Percentiles rank a stretch among this genome's conserved stretches.
phyloP scores from a whole-genome alignment of 1,284 basidiomycete genomes.

The Ustilago loliicola region DNA sequence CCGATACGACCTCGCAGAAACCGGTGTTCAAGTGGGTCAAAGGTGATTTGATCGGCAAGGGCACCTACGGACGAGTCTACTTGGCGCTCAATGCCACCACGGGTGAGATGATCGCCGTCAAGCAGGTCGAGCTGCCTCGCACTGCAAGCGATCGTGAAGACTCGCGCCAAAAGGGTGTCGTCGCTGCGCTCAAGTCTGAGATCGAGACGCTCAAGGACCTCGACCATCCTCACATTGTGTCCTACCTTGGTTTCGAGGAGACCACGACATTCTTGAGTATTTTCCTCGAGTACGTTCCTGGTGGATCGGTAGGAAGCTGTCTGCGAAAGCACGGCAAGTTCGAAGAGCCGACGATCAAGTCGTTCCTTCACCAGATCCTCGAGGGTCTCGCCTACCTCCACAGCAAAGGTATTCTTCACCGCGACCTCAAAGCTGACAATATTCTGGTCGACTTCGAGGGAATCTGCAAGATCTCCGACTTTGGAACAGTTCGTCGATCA shows the following conservation, averaged over 20 bases:
- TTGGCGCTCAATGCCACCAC: constrained; percentile 97
- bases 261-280: constrained; percentile 91
- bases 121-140: constrained; percentile 95
- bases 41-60: constrained; percentile 95
- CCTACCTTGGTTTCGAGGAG: constrained; percentile 92
- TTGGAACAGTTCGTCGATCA: constrained; percentile 74
- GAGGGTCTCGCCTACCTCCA: constrained; percentile 94
- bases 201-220: constrained; percentile 93
- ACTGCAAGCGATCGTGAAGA: constrained; percentile 91
- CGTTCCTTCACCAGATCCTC: constrained; percentile 92
- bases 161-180: constrained; percentile 83
- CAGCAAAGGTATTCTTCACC: constrained; percentile 88
- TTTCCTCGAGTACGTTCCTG: constrained; percentile 85
- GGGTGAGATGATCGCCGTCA: constrained; percentile 99
- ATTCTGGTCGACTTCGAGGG: constrained; percentile 94
- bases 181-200: constrained; percentile 92
- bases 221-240: constrained; percentile 96
- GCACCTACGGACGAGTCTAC: constrained; percentile 96
- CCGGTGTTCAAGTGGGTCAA: constrained; percentile 96
- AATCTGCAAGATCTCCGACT: constrained; percentile 97
- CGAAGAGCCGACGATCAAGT: constrained; percentile 90
- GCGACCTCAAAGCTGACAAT: constrained; percentile 98
- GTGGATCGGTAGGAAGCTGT: constrained; percentile 94
- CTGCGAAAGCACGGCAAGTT: constrained; percentile 93
- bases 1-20: constrained; percentile 51